Base-by-base conservation (phyloP, 768 basidiomycete genomes). In the Trametes cinnabarina region DNA sequence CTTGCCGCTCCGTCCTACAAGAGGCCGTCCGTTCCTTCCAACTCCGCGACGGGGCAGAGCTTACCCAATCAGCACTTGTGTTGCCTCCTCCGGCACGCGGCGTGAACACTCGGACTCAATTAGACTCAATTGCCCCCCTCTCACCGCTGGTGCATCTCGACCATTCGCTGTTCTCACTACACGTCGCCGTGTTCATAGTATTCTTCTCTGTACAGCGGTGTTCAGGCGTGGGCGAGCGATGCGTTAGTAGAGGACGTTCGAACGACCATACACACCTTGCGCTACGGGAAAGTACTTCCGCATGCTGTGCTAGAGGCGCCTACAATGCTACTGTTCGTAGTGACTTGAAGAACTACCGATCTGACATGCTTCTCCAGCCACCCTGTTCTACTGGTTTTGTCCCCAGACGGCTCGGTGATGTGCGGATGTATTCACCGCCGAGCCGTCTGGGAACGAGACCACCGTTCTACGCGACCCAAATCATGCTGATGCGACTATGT, bases 11-110 rank as follows among this genome's bases (percentile, higher is more conserved):
- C 54, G 15, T 34, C 44, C 26, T 14, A 23, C 50, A 47, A 22
- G 47, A 48, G 20, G 52, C 42, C 52, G 40, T 39, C 26, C 40
- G n/a, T 50, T 22, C 44, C 23, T 26, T 59, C 35, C 54, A 51
- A 49, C 49, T 51, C 59, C 59, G 59, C 59, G 59, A 47, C 59
- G 48, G 20, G 51, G 19, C 48, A 60, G n/a, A 35, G 54, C 59
- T 60, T 35, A 47, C 20, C 59, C 59, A 60, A 60, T 60, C 59
- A 51, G 25, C 46, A 30, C 22, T 40, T 34, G 39, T 41, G 40
- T 35, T 34, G 37, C 40, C 54, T 28, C 28, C 35, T 48, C 17
- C 51, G 44, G 57, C 57, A 48, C 50, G 52, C 40, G 43, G 30
- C 30, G 30, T 32, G 30, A n/a, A 32, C 30, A 32, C 37, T 32